These are phyloP conservation scores for Penicillium parvum DNA, from an alignment of 495 filamentous ascomycete species.

Conservation along the genomic window DNA sequence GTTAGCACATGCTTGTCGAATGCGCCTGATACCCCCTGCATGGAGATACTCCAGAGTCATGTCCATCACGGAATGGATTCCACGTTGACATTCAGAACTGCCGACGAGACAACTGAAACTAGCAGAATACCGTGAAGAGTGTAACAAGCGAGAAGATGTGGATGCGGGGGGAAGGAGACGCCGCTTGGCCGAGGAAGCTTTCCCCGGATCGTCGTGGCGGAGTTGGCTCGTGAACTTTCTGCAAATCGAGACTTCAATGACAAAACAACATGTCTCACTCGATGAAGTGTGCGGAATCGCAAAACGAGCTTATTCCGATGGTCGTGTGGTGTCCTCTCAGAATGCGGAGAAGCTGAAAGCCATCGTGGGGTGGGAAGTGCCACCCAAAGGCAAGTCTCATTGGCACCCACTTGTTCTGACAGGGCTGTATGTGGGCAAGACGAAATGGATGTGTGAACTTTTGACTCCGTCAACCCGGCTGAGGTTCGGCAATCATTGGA, in stretches of 20 bases:
- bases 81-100: neutral
- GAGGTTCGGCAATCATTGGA: too few species aligned
- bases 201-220: neutral
- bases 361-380: neutral
- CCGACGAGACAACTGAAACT: neutral
- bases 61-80: slow-evolving; percentile 2
- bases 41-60: slow-evolving; percentile 8
- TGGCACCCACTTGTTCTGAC: too few species aligned
- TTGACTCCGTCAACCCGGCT: too few species aligned
- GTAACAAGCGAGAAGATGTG: neutral
- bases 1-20: slow-evolving; percentile 27
- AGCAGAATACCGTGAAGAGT: neutral
- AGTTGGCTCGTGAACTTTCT: neutral
- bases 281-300: too few species aligned
- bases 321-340: neutral
- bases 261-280: neutral
- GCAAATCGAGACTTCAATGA: neutral
- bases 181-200: slow-evolving; percentile 1
- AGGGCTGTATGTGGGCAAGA: too few species aligned
- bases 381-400: too few species aligned
- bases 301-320: neutral
- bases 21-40: slow-evolving; percentile 19
- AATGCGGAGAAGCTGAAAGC: too few species aligned
- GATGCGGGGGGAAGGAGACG: neutral
- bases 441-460: too few species aligned